Base-by-base conservation (phyloP, 805 yeast species). In the Metschnikowia kunwiensis region DNA sequence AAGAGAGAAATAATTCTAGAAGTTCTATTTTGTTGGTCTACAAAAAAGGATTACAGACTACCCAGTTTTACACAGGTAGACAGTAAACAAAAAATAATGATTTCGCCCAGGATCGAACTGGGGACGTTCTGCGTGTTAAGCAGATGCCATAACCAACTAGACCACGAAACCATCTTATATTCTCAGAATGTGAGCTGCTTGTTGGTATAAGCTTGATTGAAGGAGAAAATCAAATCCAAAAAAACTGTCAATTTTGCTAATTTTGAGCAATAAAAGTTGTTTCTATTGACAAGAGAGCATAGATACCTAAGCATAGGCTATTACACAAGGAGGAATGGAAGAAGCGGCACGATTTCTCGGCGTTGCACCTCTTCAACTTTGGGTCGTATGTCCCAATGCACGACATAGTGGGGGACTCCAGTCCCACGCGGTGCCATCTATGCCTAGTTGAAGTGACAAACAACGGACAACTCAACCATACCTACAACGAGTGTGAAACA, bases 101-200 rank as follows among this genome's bases (percentile, higher is more conserved):
- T 48, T 48, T 41, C 51, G 53, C 53, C 53, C 53, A 48, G 53
- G 53, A 46, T 48, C 53, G 53, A 48, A 48, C 53, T 48, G 53
- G 53, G 53, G 53, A 48, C 53, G 53, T 48, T 48, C 53, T 48
- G 53, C 53, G 53, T 48, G 53, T 48, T 48, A 48, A 48, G 53
- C 53, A 48, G 53, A 48, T 48, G 53, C 53, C 53, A 48, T 48
- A 38, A 48, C 53, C 53, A 32, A 48, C 53, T 48, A 48, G 53
- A 48, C 53, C 53, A 48, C 53, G 51, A 41, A 48, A 48, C 52
- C 52, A 24, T n/a, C n/a, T n/a, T n/a, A n/a, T n/a, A n/a, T n/a
- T n/a, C n/a, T n/a, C n/a, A n/a, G n/a, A n/a, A n/a, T n/a, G n/a
- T n/a, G n/a, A n/a, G n/a, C n/a, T n/a, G n/a, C n/a, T n/a, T n/a